Percentiles rank a stretch among this genome's conserved stretches.
phyloP scores from a whole-genome alignment of 2,329 filamentous ascomycete species.

The Helotiales sp. region DNA sequence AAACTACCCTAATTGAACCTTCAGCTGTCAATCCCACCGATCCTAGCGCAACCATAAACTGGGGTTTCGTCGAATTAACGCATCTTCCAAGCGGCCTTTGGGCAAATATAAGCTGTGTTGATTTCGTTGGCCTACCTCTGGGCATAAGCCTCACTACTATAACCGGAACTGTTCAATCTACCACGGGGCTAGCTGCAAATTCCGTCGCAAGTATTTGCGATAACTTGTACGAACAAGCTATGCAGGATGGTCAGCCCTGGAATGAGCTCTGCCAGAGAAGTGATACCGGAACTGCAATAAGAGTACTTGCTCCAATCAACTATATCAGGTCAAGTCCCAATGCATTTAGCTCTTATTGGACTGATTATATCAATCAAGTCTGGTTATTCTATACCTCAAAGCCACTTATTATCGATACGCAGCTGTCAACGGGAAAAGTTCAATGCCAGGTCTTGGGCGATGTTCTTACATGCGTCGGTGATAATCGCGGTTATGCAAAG shows the following conservation, averaged over 20 bases:
- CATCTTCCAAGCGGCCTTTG: not conserved
- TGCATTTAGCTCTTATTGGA: not conserved
- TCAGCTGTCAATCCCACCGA: not conserved
- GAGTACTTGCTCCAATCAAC: not conserved
- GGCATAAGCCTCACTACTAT: not conserved
- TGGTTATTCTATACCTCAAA: not conserved
- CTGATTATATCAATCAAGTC: not conserved
- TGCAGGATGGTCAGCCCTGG: not conserved
- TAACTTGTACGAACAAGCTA: not conserved
- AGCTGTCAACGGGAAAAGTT: not conserved
- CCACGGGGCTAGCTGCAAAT: not conserved
- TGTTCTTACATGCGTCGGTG: not conserved
- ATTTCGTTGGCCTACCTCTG: not conserved
- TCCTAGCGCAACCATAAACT: not conserved
- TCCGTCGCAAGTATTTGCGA: not conserved
- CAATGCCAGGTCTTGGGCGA: not conserved
- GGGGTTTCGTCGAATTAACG: not conserved
- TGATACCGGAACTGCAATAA: not conserved
- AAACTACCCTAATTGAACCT: not conserved
- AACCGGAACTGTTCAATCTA: not conserved
- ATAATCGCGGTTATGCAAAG: constrained; percentile 1
- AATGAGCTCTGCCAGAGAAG: not conserved
- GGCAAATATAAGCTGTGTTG: not conserved
- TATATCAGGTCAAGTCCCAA: not conserved
- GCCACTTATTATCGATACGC: not conserved